Conservation (phyloP, 306 rosid genomes). For the Prunus kanzakura region DNA sequence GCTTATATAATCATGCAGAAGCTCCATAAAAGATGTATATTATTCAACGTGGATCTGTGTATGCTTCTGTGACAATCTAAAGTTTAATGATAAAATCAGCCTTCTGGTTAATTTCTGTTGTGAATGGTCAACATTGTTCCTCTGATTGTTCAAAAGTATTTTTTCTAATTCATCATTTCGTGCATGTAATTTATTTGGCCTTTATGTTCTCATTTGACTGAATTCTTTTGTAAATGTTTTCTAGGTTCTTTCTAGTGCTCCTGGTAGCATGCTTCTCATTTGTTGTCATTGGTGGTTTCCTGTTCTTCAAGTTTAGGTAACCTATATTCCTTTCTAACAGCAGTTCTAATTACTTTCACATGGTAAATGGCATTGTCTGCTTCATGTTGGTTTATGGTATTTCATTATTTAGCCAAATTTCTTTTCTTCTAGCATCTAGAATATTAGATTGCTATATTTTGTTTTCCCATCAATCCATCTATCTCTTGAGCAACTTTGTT, state of each 20-base stretch:
- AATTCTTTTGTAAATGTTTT: slow-evolving; percentile 29
- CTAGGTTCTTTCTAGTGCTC: slow-evolving; percentile 84
- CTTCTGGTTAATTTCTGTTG: no score
- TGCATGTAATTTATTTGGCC: slow-evolving; percentile 2
- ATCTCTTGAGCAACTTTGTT: neutral
- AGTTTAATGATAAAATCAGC: no score
- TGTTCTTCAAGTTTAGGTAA: slow-evolving; percentile 88
- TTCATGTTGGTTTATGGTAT: neutral
- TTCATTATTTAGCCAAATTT: neutral
- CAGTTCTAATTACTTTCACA: slow-evolving; percentile 7
- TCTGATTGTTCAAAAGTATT: neutral
- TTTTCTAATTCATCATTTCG: neutral
- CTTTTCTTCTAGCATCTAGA: neutral
- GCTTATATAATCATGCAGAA: no score
- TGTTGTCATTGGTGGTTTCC: slow-evolving; percentile 75
- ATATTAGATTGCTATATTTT: neutral
- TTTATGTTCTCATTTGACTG: slow-evolving; percentile 17
- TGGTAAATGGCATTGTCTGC: neutral
- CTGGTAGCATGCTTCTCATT: slow-evolving; percentile 78
- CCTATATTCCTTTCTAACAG: slow-evolving; percentile 23
- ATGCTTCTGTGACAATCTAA: no score
- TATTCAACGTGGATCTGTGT: no score
- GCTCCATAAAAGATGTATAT: no score
- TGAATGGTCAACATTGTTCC: neutral
- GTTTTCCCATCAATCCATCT: neutral